Evolutionary conservation across 2,329 filamentous ascomycete genomes (phyloP), one percentile per base, ranked within the genome.

Genomic region (Neonectria magnoliae): DNA sequence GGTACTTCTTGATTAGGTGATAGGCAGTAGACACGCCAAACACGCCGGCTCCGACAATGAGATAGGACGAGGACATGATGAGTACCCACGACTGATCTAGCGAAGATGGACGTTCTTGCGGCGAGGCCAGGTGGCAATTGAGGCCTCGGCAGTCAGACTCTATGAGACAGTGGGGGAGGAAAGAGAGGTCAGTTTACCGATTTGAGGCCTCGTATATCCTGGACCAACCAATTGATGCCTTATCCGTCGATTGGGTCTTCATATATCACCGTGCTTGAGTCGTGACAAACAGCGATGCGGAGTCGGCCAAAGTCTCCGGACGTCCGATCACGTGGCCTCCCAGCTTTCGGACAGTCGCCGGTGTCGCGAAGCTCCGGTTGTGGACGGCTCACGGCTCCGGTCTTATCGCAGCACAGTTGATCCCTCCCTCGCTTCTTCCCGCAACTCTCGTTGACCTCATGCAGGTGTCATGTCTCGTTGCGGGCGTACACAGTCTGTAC

Each of bases 21-120:
- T 88, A 87, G n/a, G 89, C 90, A 0, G 88, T 90, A 22, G 87
- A 89, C 38, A 85, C 85, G 41, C 89, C 90, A 72, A 91, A 91
- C 31, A 89, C 87, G 48, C 90, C 90, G 8, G 86, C 87, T 36
- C 90, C 90, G 47, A 91, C 78, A 61, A 91, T 90, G 62, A 91
- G 77, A 70, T 84, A 85, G 14, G 82, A 83, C 16, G 71, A 66
- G 20, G 72, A 38, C 73, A 76, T 76, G 29, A 42, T 65, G 55
- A 36, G 38, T 20, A 42, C 38, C n/a, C 10, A 20, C 7, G 38
- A 10, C 38, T 42, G 16, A 42, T 42, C 6, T 18, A 20, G 38
- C 7, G n/a, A 38, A 38, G 36, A 16, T 25, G 13, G 33, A 18
- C 9, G 38, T 18, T 41, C 38, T 41, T 41, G 38, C 16, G 4